Conservation (phyloP, 2,329 filamentous ascomycete genomes). For the Hansfordia pulvinata region DNA sequence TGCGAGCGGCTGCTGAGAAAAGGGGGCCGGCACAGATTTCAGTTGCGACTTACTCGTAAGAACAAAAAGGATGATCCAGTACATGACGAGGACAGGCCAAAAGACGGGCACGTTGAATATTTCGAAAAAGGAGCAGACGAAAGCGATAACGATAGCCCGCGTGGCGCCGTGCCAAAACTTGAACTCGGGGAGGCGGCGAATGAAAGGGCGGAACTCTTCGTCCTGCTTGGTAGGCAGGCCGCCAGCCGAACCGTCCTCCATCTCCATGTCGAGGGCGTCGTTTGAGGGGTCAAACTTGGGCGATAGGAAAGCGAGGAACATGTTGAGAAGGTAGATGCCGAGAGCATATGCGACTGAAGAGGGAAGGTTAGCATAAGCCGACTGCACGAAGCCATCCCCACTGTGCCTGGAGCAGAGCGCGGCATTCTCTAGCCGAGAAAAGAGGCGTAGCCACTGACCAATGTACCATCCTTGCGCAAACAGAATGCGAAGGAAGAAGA, state of each 20-base stretch:
- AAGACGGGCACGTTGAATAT: constrained; percentile 96
- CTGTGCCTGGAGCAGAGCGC: background rate
- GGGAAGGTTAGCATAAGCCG: constrained; percentile 5
- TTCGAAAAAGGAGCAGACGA: constrained; percentile 82
- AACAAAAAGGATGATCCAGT: constrained; percentile 94
- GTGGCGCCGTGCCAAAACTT: constrained; percentile 99
- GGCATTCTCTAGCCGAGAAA: background rate
- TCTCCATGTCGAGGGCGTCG: constrained; percentile 79
- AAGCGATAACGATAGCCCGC: constrained; percentile 68
- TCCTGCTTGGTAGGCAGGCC: constrained; percentile 87
- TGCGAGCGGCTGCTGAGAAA: background rate
- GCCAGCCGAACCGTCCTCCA: constrained; percentile 80
- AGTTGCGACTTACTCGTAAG: constrained; percentile 77
- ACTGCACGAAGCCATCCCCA: background rate
- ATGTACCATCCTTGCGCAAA: constrained; percentile 98
- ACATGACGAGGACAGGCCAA: constrained; percentile 96
- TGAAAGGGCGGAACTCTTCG: constrained; percentile 96
- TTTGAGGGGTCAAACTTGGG: constrained; percentile 98
- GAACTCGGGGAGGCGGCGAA: constrained; percentile 91
- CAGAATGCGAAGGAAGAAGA: constrained; percentile 85
- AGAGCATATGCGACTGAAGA: constrained; percentile 84
- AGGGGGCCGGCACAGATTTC: background rate
- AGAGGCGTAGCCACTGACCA: constrained; percentile 54
- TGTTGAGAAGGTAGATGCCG: constrained; percentile 96
- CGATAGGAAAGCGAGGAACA: constrained; percentile 96